phyloP scores from a whole-genome alignment of 331 rosid genomes.

The Stylosanthes scabra region DNA sequence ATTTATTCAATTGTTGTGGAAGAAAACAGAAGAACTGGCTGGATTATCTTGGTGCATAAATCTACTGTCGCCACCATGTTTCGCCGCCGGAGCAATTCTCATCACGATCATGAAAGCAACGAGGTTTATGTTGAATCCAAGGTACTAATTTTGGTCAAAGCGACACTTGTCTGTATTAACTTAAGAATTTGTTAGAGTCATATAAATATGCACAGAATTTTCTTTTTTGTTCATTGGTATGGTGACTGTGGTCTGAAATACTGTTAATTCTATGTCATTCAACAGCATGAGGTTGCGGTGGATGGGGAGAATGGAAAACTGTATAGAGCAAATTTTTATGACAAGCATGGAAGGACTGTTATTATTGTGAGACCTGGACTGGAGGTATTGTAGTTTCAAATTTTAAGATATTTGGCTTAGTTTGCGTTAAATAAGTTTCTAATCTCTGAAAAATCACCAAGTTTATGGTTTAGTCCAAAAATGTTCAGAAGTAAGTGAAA shows the following conservation, averaged over 20 bases:
- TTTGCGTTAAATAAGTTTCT: no score
- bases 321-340: slow-evolving; percentile 78
- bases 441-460: no score
- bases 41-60: slow-evolving; percentile 36
- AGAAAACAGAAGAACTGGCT: slow-evolving; percentile 21
- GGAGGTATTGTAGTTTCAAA: slow-evolving; percentile 56
- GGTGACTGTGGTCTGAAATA: slow-evolving; percentile 25
- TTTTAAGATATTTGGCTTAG: slow-evolving; percentile 1
- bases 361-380: slow-evolving; percentile 83
- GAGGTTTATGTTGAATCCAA: slow-evolving; percentile 46
- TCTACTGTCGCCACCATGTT: slow-evolving; percentile 44
- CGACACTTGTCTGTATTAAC: neutral
- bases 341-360: slow-evolving; percentile 72
- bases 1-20: slow-evolving; percentile 12
- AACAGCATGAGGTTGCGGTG: slow-evolving; percentile 71
- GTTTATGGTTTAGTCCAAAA: neutral
- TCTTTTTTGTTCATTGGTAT: slow-evolving; percentile 15
- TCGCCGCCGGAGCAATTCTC: slow-evolving; percentile 42
- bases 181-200: neutral
- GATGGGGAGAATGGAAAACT: slow-evolving; percentile 95
- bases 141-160: slow-evolving; percentile 37
- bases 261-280: slow-evolving; percentile 25
- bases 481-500: no score
- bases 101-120: slow-evolving; percentile 34
- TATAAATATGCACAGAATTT: neutral